Conservation (phyloP, 2,329 filamentous ascomycete genomes). For the Trichothecium sympodiale region DNA sequence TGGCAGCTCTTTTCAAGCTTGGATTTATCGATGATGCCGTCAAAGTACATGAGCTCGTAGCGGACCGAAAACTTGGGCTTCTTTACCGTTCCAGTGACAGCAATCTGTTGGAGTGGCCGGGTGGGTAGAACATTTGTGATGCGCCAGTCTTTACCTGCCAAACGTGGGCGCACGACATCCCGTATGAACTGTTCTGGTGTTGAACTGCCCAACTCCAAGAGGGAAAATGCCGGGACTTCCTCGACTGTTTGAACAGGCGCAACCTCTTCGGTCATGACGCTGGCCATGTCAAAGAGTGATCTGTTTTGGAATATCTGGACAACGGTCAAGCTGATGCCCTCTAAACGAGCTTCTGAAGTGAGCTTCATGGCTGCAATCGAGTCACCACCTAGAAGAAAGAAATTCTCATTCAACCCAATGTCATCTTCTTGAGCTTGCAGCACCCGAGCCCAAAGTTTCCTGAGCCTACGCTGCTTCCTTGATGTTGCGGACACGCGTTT, state of each 20-base stretch:
- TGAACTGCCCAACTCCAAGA: constrained; percentile 29
- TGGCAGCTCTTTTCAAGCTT: constrained; percentile 38
- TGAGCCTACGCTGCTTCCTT: constrained; percentile 30
- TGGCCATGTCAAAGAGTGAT: constrained; percentile 41
- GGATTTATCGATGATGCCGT: constrained; percentile 33
- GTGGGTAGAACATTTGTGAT: constrained; percentile 47
- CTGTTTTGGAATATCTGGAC: constrained; percentile 42
- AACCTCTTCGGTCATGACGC: constrained; percentile 27
- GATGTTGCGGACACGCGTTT: constrained; percentile 27
- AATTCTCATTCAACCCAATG: constrained; percentile 44
- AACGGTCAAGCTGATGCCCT: constrained; percentile 38
- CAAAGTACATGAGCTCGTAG: constrained; percentile 55
- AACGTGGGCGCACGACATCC: constrained; percentile 35
- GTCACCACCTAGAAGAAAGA: constrained; percentile 50
- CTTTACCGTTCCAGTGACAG: constrained; percentile 45
- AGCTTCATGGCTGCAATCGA: constrained; percentile 52
- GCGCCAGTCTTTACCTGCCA: constrained; percentile 34
- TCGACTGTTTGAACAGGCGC: constrained; percentile 10
- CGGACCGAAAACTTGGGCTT: constrained; percentile 50
- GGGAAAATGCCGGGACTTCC: constrained; percentile 35
- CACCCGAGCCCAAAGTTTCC: constrained; percentile 35
- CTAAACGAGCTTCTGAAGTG: constrained; percentile 39
- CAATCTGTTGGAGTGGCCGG: constrained; percentile 47
- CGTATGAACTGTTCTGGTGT: constrained; percentile 27
- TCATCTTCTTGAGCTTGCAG: constrained; percentile 30